These are phyloP conservation scores for Trypanosoma boissoni DNA, from an alignment of 208 protist genomes.

Conservation along the genomic window DNA sequence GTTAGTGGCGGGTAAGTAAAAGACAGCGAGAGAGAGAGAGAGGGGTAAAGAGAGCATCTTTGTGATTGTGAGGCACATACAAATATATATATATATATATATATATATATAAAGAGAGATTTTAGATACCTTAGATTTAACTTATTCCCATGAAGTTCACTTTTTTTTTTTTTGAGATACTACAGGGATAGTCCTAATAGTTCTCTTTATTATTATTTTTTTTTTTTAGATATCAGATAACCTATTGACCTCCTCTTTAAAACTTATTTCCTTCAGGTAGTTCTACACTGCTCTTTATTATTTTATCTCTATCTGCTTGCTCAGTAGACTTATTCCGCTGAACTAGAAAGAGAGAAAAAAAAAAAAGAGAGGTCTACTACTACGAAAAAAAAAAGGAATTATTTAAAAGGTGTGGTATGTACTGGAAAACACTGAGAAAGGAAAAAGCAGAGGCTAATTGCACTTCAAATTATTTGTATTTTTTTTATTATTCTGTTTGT, in stretches of 20 bases:
- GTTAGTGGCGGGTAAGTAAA: not conserved
- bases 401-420: no score
- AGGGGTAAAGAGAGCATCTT: not conserved
- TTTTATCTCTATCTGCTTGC: no score
- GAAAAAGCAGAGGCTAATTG: no score
- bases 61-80: not conserved
- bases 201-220: not conserved
- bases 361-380: no score
- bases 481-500: not conserved
- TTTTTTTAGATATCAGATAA: not conserved
- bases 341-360: no score
- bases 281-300: not conserved
- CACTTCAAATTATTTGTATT: no score
- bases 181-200: not conserved
- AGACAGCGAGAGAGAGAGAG: not conserved
- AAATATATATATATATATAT: constrained; percentile 1
- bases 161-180: not conserved
- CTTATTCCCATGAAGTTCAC: no score
- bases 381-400: no score
- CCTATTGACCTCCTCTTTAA: not conserved
- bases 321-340: no score
- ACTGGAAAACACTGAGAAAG: no score
- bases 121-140: no score
- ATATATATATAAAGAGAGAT: constrained; percentile 1
- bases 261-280: not conserved